Evolutionary conservation across 2,329 filamentous ascomycete species (phyloP).

Genomic region (Pseudocercospora eumusae): DNA sequence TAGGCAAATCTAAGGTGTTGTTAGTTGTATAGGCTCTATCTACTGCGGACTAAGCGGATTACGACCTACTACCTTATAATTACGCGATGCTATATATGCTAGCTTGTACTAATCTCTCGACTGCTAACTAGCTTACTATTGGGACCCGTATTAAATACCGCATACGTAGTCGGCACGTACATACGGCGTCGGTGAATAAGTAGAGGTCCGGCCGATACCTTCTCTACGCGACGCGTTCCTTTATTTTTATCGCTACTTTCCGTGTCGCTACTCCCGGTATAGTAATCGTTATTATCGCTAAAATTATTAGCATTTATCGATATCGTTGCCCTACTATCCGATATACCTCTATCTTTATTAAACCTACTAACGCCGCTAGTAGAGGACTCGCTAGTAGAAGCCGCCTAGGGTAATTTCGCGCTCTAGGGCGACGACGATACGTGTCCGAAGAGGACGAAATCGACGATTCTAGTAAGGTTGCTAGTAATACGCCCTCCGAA

Average conservation of each 20-base stretch:
- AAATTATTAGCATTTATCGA: background rate
- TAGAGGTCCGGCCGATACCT: background rate
- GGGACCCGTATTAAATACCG: background rate
- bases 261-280: background rate
- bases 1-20: too few species aligned
- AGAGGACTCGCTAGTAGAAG: background rate
- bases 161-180: background rate
- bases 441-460: background rate
- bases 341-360: background rate
- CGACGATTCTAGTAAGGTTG: background rate
- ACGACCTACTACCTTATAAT: too few species aligned
- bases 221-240: background rate
- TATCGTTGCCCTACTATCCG: background rate
- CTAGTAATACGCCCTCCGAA: too few species aligned
- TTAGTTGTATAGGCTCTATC: too few species aligned
- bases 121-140: too few species aligned
- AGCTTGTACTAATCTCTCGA: too few species aligned
- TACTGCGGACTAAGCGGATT: too few species aligned
- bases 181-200: background rate
- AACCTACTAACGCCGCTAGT: background rate
- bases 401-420: background rate
- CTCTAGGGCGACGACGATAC: too few species aligned
- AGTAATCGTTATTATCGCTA: background rate
- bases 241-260: background rate
- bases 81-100: too few species aligned